Base-by-base conservation (phyloP, 108 stramenopile species). In the Nannochloropsis salina region DNA sequence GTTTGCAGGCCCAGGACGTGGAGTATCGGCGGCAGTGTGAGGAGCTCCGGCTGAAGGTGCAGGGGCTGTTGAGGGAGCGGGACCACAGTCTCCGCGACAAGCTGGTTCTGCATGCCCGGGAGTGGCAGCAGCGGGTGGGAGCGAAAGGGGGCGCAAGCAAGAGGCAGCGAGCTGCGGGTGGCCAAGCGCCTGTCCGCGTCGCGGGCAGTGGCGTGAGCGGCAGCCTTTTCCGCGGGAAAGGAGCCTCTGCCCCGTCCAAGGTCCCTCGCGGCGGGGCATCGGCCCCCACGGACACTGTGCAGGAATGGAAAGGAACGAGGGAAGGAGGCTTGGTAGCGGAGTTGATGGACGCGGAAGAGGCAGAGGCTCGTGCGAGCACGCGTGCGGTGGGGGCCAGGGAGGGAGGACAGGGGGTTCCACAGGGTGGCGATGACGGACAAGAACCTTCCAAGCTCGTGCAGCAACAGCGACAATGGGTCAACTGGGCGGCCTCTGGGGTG, bases 281-380 rank as follows among this genome's bases (percentile, higher is more conserved):
- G n/a, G 61, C 61, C 61, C n/a, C 61, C 61, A 8, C 4, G 15
- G 61, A 74, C 6, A 31, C 31, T 31, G 31, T 1, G 0, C 31
- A 31, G 31, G 31, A 31, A 31, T 31, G 31, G 31, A 31, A 31
- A 31, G 31, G 31, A 31, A 31, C 31, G 31, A 31, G 31, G 31
- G 61, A 74, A n/a, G 61, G n/a, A 74, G 61, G 61, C 4, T 4
- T 6, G 6, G 61, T 15, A 74, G 61, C 61, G 20, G 61, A n/a
- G 6, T n/a, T 74, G 61, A 74, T 74, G 61, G 61, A 74, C 61
- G 61, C 61, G 61, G 61, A 74, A n/a, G 61, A 74, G 61, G 61
- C 61, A 74, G 61, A 74, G n/a, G 4, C 61, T n/a, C 4, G 61
- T n/a, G 61, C 61, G 15, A n/a, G 4, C 61, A 74, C 61, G n/a